These are phyloP conservation scores for Solanum rostratum DNA, from an alignment of 257 asterid species.

Conservation along the genomic window DNA sequence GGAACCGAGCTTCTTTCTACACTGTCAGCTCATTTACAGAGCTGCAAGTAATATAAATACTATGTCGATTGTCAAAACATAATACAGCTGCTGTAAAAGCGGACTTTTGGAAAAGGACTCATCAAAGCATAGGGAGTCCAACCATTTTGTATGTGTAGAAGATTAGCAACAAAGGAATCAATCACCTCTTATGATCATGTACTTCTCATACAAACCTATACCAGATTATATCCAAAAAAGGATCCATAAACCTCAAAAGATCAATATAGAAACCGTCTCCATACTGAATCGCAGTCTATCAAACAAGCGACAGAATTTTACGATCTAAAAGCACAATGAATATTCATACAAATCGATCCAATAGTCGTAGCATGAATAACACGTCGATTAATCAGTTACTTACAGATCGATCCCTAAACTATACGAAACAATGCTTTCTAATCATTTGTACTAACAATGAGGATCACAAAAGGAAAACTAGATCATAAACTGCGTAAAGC, in stretches of 20 bases:
- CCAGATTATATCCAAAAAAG: neutral
- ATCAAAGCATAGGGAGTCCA: neutral
- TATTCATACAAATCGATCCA: neutral
- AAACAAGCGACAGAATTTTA: neutral
- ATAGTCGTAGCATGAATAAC: neutral
- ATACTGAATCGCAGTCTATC: neutral
- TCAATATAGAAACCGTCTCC: neutral
- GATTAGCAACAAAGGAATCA: neutral
- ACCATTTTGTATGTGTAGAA: neutral
- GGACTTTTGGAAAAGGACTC: neutral
- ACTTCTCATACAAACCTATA: neutral
- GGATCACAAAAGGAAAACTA: neutral
- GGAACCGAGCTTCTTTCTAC: neutral
- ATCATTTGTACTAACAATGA: neutral
- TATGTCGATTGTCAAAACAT: neutral
- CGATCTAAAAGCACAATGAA: neutral
- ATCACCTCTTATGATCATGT: neutral
- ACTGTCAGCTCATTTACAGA: neutral
- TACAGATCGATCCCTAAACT: neutral
- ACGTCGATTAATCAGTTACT: neutral
- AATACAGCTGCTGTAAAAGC: neutral
- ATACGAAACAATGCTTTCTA: neutral
- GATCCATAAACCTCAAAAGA: neutral
- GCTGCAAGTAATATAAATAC: neutral
- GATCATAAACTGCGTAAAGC: neutral